Evolutionary conservation across 2,329 filamentous ascomycete species (phyloP), one percentile per base, ranked within the genome.

Genomic region (Colletotrichum sansevieriae): DNA sequence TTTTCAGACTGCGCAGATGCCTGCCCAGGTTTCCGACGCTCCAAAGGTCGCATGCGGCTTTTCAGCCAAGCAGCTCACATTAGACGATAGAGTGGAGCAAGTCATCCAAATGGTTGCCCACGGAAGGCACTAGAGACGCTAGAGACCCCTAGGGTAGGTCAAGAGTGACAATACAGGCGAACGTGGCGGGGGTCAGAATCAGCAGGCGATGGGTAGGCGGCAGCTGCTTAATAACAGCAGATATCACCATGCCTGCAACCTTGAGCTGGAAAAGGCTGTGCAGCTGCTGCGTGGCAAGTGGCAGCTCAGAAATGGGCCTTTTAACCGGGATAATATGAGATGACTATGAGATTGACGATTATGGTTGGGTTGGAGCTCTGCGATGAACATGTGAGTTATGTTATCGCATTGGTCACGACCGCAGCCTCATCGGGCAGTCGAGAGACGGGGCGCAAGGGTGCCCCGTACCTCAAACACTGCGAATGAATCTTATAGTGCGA

Each of bases 271-370:
- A 18, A 46, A 46, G n/a, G 15, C 43, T 18, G 2, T 46, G 43
- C 43, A 46, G 43, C 43, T 44, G 41, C 41, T 44, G n/a, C 43
- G 43, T 46, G 20, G 43, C 43, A 46, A 46, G 43, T 46, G 15
- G 43, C 43, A 44, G 41, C 41, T 44, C 41, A 44, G 41, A 10
- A 44, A 18, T 18, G 15, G 15, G 41, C 2, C 41, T 44, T 44
- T 44, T 9, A 44, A 44, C 15, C 41, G 15, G 41, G 15, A 44
- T n/a, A 18, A 18, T 44, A 44, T 44, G 41, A 0, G 41, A 18
- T 18, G 41, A 44, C 41, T 44, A 10, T 44, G 41, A 44, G 15
- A 0, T 44, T 44, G 41, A 44, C 41, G 15, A 18, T 44, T 18
- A 18, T 44, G 41, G 15, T 44, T 44, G 6, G 11, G 0, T 44